phyloP scores from a whole-genome alignment of 352 stramenopile species.

The Blastocystis sp. region DNA sequence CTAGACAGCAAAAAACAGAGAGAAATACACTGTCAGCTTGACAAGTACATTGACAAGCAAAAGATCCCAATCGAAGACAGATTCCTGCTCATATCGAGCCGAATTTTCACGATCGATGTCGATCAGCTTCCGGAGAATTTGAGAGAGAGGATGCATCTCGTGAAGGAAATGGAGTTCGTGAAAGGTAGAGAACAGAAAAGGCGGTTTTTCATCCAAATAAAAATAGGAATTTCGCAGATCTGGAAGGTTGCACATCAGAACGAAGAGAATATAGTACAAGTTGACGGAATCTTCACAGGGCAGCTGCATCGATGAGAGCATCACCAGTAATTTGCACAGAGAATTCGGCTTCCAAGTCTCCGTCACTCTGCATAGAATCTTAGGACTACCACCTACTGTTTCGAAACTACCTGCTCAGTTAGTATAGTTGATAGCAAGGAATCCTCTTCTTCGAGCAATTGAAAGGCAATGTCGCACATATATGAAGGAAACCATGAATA shows the following conservation, averaged over 20 bases:
- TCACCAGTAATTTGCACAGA: neutral
- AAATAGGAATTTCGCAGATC: neutral
- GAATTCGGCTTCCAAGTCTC: neutral
- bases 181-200: neutral
- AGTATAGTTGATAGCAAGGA: neutral
- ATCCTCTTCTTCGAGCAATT: neutral
- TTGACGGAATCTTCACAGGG: neutral
- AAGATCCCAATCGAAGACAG: slow-evolving; percentile 25
- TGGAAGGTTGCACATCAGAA: neutral
- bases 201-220: neutral
- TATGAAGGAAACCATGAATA: neutral
- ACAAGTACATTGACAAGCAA: neutral
- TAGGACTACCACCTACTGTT: neutral
- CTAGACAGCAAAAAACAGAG: neutral
- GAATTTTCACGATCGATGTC: neutral
- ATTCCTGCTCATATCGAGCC: neutral
- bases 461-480: slow-evolving; percentile 2
- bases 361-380: neutral
- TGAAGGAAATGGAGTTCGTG: neutral
- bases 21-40: neutral
- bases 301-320: neutral
- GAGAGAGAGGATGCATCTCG: neutral
- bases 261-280: slow-evolving; percentile 48
- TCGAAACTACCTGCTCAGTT: neutral
- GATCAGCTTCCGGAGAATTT: slow-evolving; percentile 15